Evolutionary conservation across 2,329 filamentous ascomycete species (phyloP).

Genomic region (Aspergillus nomiae): DNA sequence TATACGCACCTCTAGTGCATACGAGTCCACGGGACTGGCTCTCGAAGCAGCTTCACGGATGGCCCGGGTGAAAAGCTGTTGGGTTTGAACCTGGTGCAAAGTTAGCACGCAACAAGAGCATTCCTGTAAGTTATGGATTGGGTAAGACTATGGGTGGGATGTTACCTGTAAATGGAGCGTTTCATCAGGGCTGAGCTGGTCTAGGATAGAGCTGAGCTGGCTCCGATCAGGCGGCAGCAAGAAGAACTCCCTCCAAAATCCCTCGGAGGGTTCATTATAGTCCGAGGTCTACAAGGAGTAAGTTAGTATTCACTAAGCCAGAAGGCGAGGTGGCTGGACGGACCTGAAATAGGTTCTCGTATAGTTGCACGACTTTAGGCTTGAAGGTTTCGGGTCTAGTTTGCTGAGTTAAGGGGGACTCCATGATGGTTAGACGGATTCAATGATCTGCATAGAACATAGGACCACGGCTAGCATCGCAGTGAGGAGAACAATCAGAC

Average conservation of each 20-base stretch:
- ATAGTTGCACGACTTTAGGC: slow-evolving; percentile 90
- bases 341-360: slow-evolving; percentile 75
- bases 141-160: neutral
- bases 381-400: slow-evolving; percentile 86
- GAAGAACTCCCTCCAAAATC: slow-evolving; percentile 97
- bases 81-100: slow-evolving; percentile 60
- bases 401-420: slow-evolving; percentile 94
- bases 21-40: slow-evolving; percentile 65
- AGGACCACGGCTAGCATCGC: slow-evolving; percentile 22
- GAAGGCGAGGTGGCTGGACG: slow-evolving; percentile 15
- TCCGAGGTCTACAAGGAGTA: slow-evolving; percentile 59
- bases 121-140: too few relatives aligned
- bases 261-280: slow-evolving; percentile 72
- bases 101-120: slow-evolving; percentile 19
- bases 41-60: slow-evolving; percentile 67
- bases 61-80: slow-evolving; percentile 75
- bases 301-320: slow-evolving; percentile 3
- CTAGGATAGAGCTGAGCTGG: slow-evolving; percentile 68
- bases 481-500: slow-evolving; percentile 6
- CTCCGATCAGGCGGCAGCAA: slow-evolving; percentile 76
- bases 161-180: slow-evolving; percentile 71
- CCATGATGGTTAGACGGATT: slow-evolving; percentile 57
- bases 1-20: slow-evolving; percentile 76
- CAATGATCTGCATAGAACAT: slow-evolving; percentile 22
- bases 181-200: slow-evolving; percentile 70